A percentile compares a stretch with the other conserved stretches of the same genome.
Conservation (phyloP, 352 stramenopile species). For the Phytopythium boreale region DNA sequence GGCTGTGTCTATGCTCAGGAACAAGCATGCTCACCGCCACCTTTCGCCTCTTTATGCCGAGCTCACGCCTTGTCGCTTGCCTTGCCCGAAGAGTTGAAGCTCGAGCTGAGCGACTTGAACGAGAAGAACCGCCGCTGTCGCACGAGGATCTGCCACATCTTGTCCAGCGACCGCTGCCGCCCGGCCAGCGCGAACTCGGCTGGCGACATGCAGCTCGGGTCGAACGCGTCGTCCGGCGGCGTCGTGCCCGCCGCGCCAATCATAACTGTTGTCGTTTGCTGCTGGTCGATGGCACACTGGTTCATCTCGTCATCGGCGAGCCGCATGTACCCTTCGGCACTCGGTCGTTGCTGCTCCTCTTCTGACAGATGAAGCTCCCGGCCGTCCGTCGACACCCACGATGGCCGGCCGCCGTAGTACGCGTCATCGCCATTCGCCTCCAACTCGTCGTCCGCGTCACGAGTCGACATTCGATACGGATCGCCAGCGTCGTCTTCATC, state of each 20-base stretch:
- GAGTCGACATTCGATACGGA: neutral
- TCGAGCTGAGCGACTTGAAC: conserved; percentile 43
- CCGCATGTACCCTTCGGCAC: conserved; percentile 76
- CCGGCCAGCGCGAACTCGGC: conserved; percentile 1
- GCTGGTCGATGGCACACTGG: neutral
- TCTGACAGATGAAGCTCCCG: conserved; percentile 31
- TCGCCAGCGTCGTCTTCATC: conserved; percentile 8
- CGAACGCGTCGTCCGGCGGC: neutral
- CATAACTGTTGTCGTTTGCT: neutral
- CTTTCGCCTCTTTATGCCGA: neutral
- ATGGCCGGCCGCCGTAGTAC: conserved; percentile 40
- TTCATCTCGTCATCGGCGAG: conserved; percentile 38
- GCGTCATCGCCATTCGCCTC: conserved; percentile 9
- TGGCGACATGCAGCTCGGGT: conserved; percentile 2
- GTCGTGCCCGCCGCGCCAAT: neutral
- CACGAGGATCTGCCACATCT: conserved; percentile 53
- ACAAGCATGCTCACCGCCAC: neutral
- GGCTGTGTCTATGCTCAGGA: neutral
- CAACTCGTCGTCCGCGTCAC: conserved; percentile 10
- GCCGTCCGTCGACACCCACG: conserved; percentile 73
- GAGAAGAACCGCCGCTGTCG: conserved; percentile 62
- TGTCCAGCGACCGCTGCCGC: conserved; percentile 22
- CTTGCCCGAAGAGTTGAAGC: conserved; percentile 29
- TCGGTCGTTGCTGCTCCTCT: conserved; percentile 39
- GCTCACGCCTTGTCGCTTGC: conserved; percentile 7